Conservation (phyloP, 768 basidiomycete species). For the Kwoniella sp. region DNA sequence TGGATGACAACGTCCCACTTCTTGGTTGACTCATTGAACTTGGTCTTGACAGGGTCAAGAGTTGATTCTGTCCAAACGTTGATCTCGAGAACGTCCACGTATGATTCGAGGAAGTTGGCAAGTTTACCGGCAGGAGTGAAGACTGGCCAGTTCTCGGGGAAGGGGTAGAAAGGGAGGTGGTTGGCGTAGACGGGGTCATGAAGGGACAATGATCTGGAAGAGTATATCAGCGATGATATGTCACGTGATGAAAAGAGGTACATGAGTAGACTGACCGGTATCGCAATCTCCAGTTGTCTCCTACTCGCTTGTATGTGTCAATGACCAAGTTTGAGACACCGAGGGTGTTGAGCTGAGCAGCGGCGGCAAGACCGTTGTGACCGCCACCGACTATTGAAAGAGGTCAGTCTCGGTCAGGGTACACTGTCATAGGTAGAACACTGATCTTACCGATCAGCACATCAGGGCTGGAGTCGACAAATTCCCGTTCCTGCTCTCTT, state of each 20-base stretch:
- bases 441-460: conserved; percentile 63
- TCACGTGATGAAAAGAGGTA: background rate
- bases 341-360: conserved; percentile 67
- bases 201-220: conserved; percentile 26
- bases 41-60: conserved; percentile 36
- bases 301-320: conserved; percentile 58
- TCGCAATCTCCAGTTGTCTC: conserved; percentile 58
- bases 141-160: conserved; percentile 60
- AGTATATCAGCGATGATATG: conserved; percentile 2
- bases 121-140: conserved; percentile 61
- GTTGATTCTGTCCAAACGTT: conserved; percentile 63
- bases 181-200: conserved; percentile 54
- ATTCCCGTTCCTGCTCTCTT: conserved; percentile 53
- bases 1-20: conserved; percentile 52
- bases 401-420: background rate
- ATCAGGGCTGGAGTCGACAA: conserved; percentile 61
- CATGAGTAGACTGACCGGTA: conserved; percentile 59
- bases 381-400: conserved; percentile 37
- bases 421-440: background rate
- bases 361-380: conserved; percentile 63
- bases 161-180: conserved; percentile 61
- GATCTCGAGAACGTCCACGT: conserved; percentile 65
- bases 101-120: conserved; percentile 70
- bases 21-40: conserved; percentile 49
- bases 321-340: conserved; percentile 64